phyloP scores from a whole-genome alignment of 2,329 filamentous ascomycete species.

The Scedosporium boydii region DNA sequence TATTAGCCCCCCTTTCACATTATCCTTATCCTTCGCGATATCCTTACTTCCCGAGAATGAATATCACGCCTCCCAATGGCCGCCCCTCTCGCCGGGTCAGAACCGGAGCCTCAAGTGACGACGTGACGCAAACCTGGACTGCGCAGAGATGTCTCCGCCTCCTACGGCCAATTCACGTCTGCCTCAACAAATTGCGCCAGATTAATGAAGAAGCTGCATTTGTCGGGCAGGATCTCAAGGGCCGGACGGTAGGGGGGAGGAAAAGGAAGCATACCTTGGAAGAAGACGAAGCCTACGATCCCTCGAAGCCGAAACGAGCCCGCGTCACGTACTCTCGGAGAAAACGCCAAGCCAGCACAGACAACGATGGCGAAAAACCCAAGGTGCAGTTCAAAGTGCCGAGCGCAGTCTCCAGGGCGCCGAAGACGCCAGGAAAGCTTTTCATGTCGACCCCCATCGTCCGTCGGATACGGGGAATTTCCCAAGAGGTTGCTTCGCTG shows the following conservation, averaged over 20 bases:
- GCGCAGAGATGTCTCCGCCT: constrained; percentile 36
- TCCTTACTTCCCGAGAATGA: constrained; percentile 1
- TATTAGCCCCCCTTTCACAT: neutral
- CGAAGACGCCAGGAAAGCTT: constrained; percentile 3
- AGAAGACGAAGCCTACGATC: neutral
- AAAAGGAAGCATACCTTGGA: neutral
- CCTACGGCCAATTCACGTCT: constrained; percentile 35
- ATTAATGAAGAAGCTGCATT: neutral
- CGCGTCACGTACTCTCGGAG: constrained; percentile 3
- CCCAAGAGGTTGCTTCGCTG: neutral
- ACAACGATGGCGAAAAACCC: neutral
- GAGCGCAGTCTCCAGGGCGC: neutral
- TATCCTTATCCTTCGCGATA: neutral
- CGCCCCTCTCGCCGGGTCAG: neutral
- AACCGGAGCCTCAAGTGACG: neutral
- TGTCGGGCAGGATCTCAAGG: neutral
- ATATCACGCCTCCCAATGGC: neutral
- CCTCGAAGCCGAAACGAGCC: neutral
- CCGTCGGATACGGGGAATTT: neutral
- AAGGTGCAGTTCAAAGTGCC: neutral
- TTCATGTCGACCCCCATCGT: constrained; percentile 4
- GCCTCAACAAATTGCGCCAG: constrained; percentile 17
- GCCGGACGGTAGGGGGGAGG: neutral
- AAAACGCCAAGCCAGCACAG: neutral
- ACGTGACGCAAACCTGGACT: constrained; percentile 30